A percentile compares a stretch with the other conserved stretches of the same genome.
Evolutionary conservation across 306 rosid species (phyloP).

Genomic region (Spatholobus suberectus): DNA sequence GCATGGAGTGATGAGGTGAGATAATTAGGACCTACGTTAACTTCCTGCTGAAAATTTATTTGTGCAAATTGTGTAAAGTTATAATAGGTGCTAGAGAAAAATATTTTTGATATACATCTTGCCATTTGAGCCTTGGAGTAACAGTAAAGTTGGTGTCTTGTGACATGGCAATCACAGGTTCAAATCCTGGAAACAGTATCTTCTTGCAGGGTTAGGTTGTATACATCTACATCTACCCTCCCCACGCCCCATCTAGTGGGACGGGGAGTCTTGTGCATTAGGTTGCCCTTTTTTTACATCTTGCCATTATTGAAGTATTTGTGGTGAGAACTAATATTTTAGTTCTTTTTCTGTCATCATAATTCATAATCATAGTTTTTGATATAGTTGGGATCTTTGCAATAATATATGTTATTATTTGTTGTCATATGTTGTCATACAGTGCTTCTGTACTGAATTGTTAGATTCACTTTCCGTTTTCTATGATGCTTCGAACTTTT

Average conservation of each 20-base stretch:
- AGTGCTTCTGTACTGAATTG: neutral
- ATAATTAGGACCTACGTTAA: conserved; percentile 32
- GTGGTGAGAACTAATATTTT: neutral
- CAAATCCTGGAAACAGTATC: neutral
- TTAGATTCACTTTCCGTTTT: neutral
- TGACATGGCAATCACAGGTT: neutral
- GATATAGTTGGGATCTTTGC: neutral
- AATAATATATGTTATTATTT: conserved; percentile 3
- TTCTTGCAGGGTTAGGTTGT: neutral
- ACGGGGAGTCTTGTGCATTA: neutral
- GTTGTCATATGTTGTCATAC: neutral
- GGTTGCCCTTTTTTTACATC: neutral
- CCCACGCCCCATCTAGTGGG: neutral
- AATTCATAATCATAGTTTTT: neutral
- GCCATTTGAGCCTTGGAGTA: neutral
- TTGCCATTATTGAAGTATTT: conserved; percentile 10
- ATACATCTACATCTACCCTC: neutral
- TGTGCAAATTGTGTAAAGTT: conserved; percentile 31
- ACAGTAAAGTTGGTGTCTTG: neutral
- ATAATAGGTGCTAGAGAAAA: conserved; percentile 10
- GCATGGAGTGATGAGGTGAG: conserved; percentile 99
- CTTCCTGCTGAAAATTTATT: conserved; percentile 26
- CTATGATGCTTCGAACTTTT: neutral
- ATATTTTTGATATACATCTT: conserved; percentile 28
- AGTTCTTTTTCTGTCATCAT: neutral